These are phyloP conservation scores for Penicillium samsonianum DNA, from an alignment of 495 filamentous ascomycete species.

Conservation along the genomic window DNA sequence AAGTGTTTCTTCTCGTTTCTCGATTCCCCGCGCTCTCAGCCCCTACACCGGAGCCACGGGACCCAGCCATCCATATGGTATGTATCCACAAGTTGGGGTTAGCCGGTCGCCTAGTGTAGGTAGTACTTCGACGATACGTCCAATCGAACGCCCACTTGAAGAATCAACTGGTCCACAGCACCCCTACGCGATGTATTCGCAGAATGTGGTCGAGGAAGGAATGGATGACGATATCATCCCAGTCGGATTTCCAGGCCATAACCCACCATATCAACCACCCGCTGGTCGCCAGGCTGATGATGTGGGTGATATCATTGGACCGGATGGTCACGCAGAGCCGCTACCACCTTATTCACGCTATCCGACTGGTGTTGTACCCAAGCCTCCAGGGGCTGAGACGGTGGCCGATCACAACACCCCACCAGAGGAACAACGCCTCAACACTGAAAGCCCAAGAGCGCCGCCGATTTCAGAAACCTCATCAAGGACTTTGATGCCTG, in stretches of 20 bases:
- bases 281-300: conserved; percentile 82
- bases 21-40: conserved; percentile 50
- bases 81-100: conserved; percentile 57
- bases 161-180: conserved; percentile 75
- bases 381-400: conserved; percentile 32
- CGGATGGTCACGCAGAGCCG: conserved; percentile 86
- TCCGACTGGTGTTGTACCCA: conserved; percentile 57
- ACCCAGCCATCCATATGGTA: conserved; percentile 57
- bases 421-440: conserved; percentile 27
- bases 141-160: conserved; percentile 58
- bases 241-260: conserved; percentile 71
- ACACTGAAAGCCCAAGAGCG: conserved; percentile 22
- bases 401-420: conserved; percentile 25
- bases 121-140: conserved; percentile 61
- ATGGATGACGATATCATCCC: conserved; percentile 55
- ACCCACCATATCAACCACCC: conserved; percentile 65
- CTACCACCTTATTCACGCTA: conserved; percentile 86
- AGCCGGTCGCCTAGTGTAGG: conserved; percentile 63
- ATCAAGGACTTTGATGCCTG: conserved; percentile 33
- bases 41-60: conserved; percentile 57
- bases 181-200: conserved; percentile 83
- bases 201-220: conserved; percentile 64
- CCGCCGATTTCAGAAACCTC: conserved; percentile 51
- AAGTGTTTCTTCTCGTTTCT: conserved; percentile 46
- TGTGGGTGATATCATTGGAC: conserved; percentile 79